Base-by-base conservation (phyloP, 2,329 filamentous ascomycete genomes). In the Penicillium sp. region DNA sequence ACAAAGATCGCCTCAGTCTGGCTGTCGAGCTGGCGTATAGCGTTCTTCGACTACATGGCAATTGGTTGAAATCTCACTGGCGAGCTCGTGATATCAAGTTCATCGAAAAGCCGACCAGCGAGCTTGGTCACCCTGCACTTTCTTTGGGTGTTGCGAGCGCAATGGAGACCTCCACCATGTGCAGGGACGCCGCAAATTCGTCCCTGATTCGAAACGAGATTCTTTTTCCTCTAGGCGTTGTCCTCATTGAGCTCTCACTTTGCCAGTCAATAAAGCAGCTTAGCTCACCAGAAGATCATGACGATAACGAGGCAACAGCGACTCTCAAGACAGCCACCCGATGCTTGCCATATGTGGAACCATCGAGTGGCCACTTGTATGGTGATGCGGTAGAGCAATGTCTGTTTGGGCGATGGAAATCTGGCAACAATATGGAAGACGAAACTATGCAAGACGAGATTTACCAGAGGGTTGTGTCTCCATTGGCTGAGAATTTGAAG, bases 1-100 rank as follows among this genome's bases (percentile, higher is more conserved):
- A 42, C 18, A 27, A 45, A 11, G 50, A 54, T 22, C 54, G 56
- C 24, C 48, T 64, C 1, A 36, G 36, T 8, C 31, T 63, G 9
- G 58, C 58, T 6, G 45, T 36, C 1, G 50, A 53, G 7, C 57
- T 64, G 36, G 57, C 62, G 13, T 56, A 41, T 40, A 55, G 59
- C 29, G 54, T 64, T n/a, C 48, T 64, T 6, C 47, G 57, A n/a
- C 52, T 63, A 10, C 56, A 61, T 34, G 58, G 61, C 11, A 64
- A 43, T 41, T 64, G 60, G 59, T 50, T 64, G 0, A 49, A 48
- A 27, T 24, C 32, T 18, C 41, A 50, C 18, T 64, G 62, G 59
- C 18, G 41, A 3, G 43, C 46, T 13, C 45, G 47, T 7, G 55
- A 64, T 42, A 57, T 63, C 14, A 43, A 55, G 18, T 62, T 63